These are phyloP conservation scores for Termitomyces sp. DNA, from an alignment of 768 basidiomycete species.

Conservation along the genomic window DNA sequence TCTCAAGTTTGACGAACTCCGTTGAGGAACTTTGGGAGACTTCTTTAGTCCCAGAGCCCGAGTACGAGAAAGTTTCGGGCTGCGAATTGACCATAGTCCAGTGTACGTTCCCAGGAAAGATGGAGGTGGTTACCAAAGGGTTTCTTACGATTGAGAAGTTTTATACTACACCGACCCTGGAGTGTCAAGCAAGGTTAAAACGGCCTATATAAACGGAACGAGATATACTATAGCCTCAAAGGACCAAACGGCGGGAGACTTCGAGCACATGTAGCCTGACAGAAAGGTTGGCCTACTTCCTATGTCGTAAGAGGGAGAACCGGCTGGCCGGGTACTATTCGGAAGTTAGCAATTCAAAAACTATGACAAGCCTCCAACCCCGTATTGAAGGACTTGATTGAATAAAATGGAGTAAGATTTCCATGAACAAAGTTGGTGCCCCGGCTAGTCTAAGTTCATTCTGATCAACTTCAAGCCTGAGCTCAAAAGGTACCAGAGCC, in stretches of 20 bases:
- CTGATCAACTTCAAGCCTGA: not conserved
- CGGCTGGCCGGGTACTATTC: not conserved
- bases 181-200: constrained; percentile 8
- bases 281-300: constrained; percentile 10
- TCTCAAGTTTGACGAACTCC: constrained; percentile 11
- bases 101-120: not conserved
- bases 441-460: not conserved
- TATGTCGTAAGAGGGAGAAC: constrained; percentile 6
- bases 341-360: constrained; percentile 5
- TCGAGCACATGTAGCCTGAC: constrained; percentile 3
- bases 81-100: constrained; percentile 10
- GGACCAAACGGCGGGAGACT: constrained; percentile 10
- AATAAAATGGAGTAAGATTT: not conserved
- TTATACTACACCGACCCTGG: constrained; percentile 6
- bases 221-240: constrained; percentile 11
- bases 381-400: not conserved
- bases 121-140: not conserved
- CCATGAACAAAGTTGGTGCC: not conserved
- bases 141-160: constrained; percentile 2
- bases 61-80: constrained; percentile 6
- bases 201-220: constrained; percentile 8
- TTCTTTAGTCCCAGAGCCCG: constrained; percentile 9
- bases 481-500: not conserved
- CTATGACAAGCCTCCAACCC: not conserved
- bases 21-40: constrained; percentile 5